Evolutionary conservation across 345 rosid species (phyloP).

Genomic region (Camelina sativa): DNA sequence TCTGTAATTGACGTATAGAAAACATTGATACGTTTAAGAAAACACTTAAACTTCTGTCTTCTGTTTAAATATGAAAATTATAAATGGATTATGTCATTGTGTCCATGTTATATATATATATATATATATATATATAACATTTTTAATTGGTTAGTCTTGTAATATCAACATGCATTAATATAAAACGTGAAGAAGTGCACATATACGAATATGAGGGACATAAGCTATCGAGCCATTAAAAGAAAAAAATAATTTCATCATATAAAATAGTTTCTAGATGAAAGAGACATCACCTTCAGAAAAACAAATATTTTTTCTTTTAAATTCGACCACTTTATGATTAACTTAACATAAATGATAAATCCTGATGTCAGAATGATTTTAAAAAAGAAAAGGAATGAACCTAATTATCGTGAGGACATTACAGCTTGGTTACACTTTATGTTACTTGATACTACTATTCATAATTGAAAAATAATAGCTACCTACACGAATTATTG

Average conservation of each 20-base stretch:
- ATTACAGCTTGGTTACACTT: constrained; percentile 1
- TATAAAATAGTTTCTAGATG: constrained; percentile 29
- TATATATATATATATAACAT: not conserved
- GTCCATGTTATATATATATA: not conserved
- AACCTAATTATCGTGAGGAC: not conserved
- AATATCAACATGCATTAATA: not conserved
- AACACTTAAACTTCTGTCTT: not conserved
- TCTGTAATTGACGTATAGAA: constrained; percentile 4
- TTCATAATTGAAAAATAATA: not conserved
- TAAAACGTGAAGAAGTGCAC: constrained; percentile 16
- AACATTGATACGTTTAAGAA: constrained; percentile 4
- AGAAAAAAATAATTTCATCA: constrained; percentile 2
- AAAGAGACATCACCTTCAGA: constrained; percentile 7
- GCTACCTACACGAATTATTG: too few relatives aligned
- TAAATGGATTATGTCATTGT: not conserved
- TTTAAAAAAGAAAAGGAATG: not conserved
- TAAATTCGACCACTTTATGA: constrained; percentile 16
- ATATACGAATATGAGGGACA: not conserved
- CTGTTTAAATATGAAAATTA: not conserved
- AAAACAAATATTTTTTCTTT: not conserved
- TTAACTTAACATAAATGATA: constrained; percentile 9
- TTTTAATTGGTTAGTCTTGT: not conserved
- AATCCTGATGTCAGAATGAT: constrained; percentile 22
- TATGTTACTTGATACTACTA: not conserved
- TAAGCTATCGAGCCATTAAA: not conserved